Evolutionary conservation across 2,329 filamentous ascomycete species (phyloP), one percentile per base, ranked within the genome.

Genomic region (Diplodia mutila): DNA sequence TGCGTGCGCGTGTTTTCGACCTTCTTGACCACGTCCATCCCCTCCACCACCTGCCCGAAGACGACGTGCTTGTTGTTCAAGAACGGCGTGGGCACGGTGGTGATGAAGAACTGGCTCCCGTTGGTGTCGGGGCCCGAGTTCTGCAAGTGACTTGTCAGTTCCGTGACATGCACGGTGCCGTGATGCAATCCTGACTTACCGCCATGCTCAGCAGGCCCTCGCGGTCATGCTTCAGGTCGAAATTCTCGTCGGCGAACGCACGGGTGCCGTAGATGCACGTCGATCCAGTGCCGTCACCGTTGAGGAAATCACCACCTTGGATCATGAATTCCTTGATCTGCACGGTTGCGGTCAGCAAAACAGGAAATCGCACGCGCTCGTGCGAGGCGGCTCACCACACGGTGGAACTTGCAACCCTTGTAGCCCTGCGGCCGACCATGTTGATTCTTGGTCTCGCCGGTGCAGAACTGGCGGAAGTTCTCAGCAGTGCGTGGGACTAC

Each of bases 281-380:
- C 55, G 90, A 93, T 9, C 95, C 95, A 0, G 92, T 96, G 63
- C 95, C 95, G 79, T 98, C 92, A 64, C 93, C 92, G 74, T 97
- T 93, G 52, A 97, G 83, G 79, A 98, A 98, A 80, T 99, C 95
- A 65, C 95, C 95, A 54, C 94, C 94, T 80, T 99, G 95, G 75
- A 95, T 91, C 94, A 98, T 98, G 82, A 98, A 97, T 75, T 92
- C 91, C 81, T 91, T 92, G 78, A 97, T 97, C 92, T 96, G 68
- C 9, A 29, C 9, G 14, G 39, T 32, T 54, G 42, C 59, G 51
- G 34, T 70, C 34, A 65, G 65, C 65, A 49, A 54, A 53, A 48
- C 21, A 63, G 51, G 53, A 48, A 32, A 14, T 6, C 42, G 42
- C 5, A 61, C 25, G 51, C 46, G 37, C 37, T 27, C 65, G 29